Percentiles rank a stretch among this genome's conserved stretches.
Evolutionary conservation across 352 stramenopile species (phyloP).

Genomic region (Chrysophaeum taylorii): DNA sequence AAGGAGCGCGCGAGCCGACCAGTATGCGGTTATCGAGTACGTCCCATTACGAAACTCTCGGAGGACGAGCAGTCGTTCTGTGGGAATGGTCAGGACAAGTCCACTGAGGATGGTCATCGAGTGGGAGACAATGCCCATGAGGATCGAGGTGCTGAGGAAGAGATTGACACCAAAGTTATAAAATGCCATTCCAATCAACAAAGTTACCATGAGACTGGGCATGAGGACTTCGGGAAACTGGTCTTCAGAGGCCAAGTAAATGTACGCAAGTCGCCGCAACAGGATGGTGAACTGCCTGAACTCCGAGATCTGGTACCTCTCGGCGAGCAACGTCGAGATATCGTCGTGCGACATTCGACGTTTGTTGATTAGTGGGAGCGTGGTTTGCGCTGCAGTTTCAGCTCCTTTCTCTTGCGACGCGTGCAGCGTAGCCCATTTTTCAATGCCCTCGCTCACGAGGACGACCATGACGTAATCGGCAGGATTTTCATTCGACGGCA

Average conservation of each 20-base stretch:
- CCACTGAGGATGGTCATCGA: too few relatives aligned
- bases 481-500: neutral
- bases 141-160: neutral
- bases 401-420: too few relatives aligned
- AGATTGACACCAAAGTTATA: neutral
- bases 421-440: too few relatives aligned
- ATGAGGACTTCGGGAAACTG: conserved; percentile 12
- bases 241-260: conserved; percentile 8
- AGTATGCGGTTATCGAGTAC: neutral
- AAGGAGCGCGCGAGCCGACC: neutral
- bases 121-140: neutral
- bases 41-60: neutral
- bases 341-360: too few relatives aligned
- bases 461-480: conserved; percentile 2
- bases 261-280: neutral
- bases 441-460: too few relatives aligned
- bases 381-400: too few relatives aligned
- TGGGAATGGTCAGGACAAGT: neutral
- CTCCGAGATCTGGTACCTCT: neutral
- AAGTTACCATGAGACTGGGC: neutral
- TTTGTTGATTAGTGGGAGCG: too few relatives aligned
- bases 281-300: conserved; percentile 14
- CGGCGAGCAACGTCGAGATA: too few relatives aligned
- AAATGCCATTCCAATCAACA: neutral
- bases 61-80: neutral